Evolutionary conservation across 345 rosid species (phyloP).

Genomic region (Lenwebbia sp.): DNA sequence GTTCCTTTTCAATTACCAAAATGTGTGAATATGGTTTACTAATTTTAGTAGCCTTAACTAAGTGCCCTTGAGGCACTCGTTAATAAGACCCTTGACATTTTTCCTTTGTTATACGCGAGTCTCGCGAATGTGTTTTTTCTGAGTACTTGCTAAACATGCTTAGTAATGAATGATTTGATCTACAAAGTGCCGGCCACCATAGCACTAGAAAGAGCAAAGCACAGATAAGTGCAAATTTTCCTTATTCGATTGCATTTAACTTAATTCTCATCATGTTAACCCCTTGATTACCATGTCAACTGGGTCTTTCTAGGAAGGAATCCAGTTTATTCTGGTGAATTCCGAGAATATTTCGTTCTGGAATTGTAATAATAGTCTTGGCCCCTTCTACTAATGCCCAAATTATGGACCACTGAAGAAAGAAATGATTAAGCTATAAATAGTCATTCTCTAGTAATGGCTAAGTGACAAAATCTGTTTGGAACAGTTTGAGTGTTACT

Average conservation of each 20-base stretch:
- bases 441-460: background rate
- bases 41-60: background rate
- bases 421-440: background rate
- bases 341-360: background rate
- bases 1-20: background rate
- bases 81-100: background rate
- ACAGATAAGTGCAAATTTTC: background rate
- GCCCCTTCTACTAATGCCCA: background rate
- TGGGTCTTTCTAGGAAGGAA: background rate
- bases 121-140: fast-evolving
- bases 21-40: background rate
- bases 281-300: background rate
- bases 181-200: background rate
- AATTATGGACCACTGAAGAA: background rate
- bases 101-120: background rate
- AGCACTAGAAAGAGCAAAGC: background rate
- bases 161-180: background rate
- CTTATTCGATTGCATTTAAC: background rate
- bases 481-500: background rate
- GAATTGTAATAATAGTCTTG: background rate
- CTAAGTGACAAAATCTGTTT: background rate
- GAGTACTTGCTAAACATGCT: background rate
- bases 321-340: background rate
- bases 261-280: background rate
- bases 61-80: fast-evolving